phyloP scores from a whole-genome alignment of 2,329 filamentous ascomycete species.

The Pseudonectria foliicola region DNA sequence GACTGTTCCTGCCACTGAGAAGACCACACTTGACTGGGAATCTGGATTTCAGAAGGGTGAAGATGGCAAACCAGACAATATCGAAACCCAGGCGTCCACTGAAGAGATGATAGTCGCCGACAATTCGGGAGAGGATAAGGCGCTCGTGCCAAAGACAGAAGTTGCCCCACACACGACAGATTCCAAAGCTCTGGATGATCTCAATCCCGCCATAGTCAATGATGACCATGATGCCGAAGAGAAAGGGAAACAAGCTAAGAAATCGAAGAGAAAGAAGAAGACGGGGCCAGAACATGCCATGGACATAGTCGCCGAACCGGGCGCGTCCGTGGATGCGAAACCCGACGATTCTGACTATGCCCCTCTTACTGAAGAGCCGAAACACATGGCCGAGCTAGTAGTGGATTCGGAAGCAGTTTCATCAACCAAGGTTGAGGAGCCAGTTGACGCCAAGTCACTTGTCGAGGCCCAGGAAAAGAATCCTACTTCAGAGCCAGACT shows the following conservation, averaged over 20 bases:
- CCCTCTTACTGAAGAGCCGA: slow-evolving; percentile 6
- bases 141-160: no score
- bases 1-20: no score
- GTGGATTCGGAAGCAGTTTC: background rate
- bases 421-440: background rate
- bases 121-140: no score
- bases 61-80: no score
- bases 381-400: background rate
- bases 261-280: slow-evolving; percentile 13
- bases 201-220: no score
- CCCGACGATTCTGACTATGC: slow-evolving; percentile 6
- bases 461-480: background rate
- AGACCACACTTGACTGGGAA: no score
- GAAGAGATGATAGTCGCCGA: no score
- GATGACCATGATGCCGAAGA: slow-evolving; percentile 1
- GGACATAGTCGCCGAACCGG: slow-evolving; percentile 9
- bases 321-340: slow-evolving; percentile 2
- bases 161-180: no score
- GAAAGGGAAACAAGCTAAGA: slow-evolving; percentile 8
- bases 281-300: slow-evolving; percentile 9
- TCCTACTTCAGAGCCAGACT: background rate
- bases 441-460: slow-evolving; percentile 1
- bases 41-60: no score
- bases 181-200: no score
- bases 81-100: no score